Evolutionary conservation across 2,329 filamentous ascomycete species (phyloP).

Genomic region (Teratosphaeriaceae sp.): DNA sequence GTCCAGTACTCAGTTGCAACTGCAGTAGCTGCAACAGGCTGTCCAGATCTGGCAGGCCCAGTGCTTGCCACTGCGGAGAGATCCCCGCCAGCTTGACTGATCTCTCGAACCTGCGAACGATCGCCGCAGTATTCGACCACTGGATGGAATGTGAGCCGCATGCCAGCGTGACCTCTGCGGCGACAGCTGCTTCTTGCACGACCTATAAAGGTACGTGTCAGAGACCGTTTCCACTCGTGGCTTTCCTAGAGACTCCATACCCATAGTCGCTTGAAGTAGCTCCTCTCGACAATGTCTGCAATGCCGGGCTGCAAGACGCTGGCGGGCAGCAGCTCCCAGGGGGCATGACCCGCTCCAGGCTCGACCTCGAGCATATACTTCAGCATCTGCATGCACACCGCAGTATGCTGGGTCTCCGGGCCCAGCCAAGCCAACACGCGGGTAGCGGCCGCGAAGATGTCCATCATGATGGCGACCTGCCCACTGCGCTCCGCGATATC

Average conservation of each 20-base stretch:
- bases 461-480: constrained; percentile 15
- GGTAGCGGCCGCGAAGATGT: constrained; percentile 11
- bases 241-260: too few species aligned
- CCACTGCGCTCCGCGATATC: constrained; percentile 10
- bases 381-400: neutral
- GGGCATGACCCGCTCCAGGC: neutral
- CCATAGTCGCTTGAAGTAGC: neutral
- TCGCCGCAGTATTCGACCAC: neutral
- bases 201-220: too few species aligned
- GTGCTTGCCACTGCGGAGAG: neutral
- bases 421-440: constrained; percentile 12
- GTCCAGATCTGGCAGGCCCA: neutral
- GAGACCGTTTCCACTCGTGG: too few species aligned
- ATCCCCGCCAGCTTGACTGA: neutral
- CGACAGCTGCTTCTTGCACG: constrained; percentile 1
- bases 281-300: neutral
- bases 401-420: neutral
- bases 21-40: neutral
- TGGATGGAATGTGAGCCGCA: neutral
- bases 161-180: neutral
- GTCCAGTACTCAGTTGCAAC: constrained; percentile 1
- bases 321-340: neutral
- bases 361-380: neutral
- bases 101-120: neutral
- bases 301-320: neutral